Conservation (phyloP, 352 stramenopile genomes). For the Pythium volutum region DNA sequence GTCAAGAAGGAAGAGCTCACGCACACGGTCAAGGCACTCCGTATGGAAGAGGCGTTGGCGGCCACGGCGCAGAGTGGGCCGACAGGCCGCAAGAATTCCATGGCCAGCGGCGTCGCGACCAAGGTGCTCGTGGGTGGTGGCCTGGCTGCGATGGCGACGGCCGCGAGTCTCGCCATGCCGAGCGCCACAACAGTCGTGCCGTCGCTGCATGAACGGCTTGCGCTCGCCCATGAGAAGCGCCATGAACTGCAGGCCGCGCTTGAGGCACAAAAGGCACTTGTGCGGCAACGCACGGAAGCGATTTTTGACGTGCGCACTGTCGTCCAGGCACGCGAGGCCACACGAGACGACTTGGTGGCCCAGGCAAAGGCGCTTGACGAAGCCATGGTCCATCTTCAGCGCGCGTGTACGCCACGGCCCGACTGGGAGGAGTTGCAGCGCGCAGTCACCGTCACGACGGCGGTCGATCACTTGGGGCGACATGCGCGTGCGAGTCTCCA, state of each 20-base stretch:
- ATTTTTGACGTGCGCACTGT: slow-evolving; percentile 64
- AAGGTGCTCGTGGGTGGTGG: slow-evolving; percentile 16
- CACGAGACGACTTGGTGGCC: slow-evolving; percentile 22
- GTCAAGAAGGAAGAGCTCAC: slow-evolving; percentile 56
- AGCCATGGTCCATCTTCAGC: slow-evolving; percentile 43
- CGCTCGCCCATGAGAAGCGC: slow-evolving; percentile 12
- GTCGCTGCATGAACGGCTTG: slow-evolving; percentile 17
- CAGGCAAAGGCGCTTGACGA: slow-evolving; percentile 31
- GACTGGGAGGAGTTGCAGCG: slow-evolving; percentile 60
- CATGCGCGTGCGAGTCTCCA: slow-evolving; percentile 15
- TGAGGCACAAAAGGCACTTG: slow-evolving; percentile 26
- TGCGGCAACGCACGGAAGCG: slow-evolving; percentile 45
- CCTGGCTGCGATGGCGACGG: slow-evolving; percentile 19
- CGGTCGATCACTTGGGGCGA: slow-evolving; percentile 39
- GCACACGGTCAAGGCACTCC: slow-evolving; percentile 51
- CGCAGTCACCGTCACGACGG: slow-evolving; percentile 50
- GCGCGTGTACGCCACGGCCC: slow-evolving; percentile 58
- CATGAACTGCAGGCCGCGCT: slow-evolving; percentile 26
- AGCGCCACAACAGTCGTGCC: neutral
- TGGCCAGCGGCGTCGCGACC: slow-evolving; percentile 15
- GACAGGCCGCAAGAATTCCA: slow-evolving; percentile 20
- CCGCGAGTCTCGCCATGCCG: neutral
- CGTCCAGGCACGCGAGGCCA: slow-evolving; percentile 31
- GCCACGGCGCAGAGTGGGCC: slow-evolving; percentile 1
- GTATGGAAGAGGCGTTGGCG: slow-evolving; percentile 40